Evolutionary conservation across 345 rosid genomes (phyloP).

Genomic region (Populus pruinosa): DNA sequence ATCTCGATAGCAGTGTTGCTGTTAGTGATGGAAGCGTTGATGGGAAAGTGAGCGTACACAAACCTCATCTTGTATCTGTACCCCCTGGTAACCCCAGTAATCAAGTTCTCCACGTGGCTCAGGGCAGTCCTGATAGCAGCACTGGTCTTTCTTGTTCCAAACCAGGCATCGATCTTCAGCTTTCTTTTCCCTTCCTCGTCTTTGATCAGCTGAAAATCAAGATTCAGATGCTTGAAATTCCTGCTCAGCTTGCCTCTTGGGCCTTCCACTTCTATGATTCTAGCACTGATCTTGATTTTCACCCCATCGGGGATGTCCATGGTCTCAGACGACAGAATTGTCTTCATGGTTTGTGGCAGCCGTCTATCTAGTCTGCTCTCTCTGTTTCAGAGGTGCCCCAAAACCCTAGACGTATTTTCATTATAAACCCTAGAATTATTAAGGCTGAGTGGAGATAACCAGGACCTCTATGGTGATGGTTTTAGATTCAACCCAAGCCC

Average conservation of each 20-base stretch:
- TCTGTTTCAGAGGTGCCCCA: not conserved
- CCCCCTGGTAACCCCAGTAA: constrained; percentile 51
- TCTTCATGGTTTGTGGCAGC: constrained; percentile 7
- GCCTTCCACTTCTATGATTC: constrained; percentile 58
- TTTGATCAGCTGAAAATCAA: constrained; percentile 46
- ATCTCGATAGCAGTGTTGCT: constrained; percentile 37
- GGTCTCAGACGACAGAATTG: constrained; percentile 38
- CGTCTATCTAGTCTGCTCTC: not conserved
- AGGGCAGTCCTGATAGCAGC: constrained; percentile 41
- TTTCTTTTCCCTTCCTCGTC: constrained; percentile 22
- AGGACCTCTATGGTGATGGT: too few species aligned
- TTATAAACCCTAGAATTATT: not conserved
- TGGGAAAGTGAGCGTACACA: constrained; percentile 53
- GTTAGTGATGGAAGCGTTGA: constrained; percentile 47
- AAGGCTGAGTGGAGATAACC: too few species aligned
- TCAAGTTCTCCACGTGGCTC: constrained; percentile 45
- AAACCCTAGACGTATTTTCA: not conserved
- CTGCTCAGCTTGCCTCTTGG: constrained; percentile 53
- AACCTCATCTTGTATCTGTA: constrained; percentile 59
- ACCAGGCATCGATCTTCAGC: constrained; percentile 37
- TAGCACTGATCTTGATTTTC: constrained; percentile 48
- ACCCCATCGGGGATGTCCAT: constrained; percentile 68
- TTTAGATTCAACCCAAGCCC: too few species aligned
- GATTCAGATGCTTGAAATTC: constrained; percentile 63
- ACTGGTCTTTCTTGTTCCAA: constrained; percentile 27